Evolutionary conservation across 1,139 yeast genomes (phyloP).

Genomic region (Blastobotrys illinoisensis): DNA sequence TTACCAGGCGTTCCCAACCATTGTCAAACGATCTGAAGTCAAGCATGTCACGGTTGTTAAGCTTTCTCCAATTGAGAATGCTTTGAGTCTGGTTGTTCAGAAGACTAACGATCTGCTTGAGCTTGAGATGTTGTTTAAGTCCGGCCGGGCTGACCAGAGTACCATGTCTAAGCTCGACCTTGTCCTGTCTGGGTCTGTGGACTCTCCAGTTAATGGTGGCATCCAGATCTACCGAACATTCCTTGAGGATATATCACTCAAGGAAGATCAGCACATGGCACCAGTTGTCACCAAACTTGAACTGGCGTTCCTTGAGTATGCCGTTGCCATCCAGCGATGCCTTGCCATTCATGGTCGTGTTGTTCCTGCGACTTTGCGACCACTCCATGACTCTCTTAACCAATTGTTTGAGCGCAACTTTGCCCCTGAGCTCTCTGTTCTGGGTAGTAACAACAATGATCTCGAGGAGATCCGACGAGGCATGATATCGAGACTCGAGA

Average conservation of each 20-base stretch:
- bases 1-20: slow-evolving; percentile 72
- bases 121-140: slow-evolving; percentile 57
- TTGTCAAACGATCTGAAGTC: slow-evolving; percentile 80
- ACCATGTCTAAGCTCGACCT: slow-evolving; percentile 54
- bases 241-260: slow-evolving; percentile 41
- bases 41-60: slow-evolving; percentile 46
- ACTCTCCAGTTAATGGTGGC: slow-evolving; percentile 91
- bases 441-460: slow-evolving; percentile 9
- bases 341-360: slow-evolving; percentile 63
- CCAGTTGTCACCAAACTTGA: slow-evolving; percentile 48
- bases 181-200: slow-evolving; percentile 81
- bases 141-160: slow-evolving; percentile 48
- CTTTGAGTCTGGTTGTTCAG: slow-evolving; percentile 57
- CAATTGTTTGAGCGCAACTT: slow-evolving; percentile 65
- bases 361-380: slow-evolving; percentile 51
- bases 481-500: slow-evolving; percentile 6
- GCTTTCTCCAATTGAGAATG: slow-evolving; percentile 83
- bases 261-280: slow-evolving; percentile 33
- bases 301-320: slow-evolving; percentile 64
- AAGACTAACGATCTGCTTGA: slow-evolving; percentile 71
- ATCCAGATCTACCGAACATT: slow-evolving; percentile 77
- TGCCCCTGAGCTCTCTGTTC: slow-evolving; percentile 50
- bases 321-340: slow-evolving; percentile 60
- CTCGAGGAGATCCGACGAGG: slow-evolving; percentile 7
- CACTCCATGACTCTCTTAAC: slow-evolving; percentile 62